Base-by-base conservation (phyloP, 176 grass and related monocot species). In the Phoenix roebelenii region DNA sequence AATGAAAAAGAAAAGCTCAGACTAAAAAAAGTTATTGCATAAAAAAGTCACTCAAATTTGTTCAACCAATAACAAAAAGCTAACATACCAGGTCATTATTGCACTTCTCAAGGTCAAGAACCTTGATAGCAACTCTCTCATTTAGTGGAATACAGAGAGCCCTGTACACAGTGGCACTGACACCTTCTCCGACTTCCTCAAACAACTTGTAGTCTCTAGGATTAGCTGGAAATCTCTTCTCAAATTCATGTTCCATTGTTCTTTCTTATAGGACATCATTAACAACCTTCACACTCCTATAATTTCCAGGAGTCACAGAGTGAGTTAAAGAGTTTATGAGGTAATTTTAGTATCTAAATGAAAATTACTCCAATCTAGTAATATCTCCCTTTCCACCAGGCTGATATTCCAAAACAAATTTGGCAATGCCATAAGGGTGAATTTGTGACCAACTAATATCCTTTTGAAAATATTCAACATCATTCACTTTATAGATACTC, bases 91-190 rank as follows among this genome's bases (percentile, higher is more conserved):
- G 57, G 69, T 98, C 93, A 79, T 82, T 88, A 70, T 59, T 92
- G 76, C 87, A 98, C 76, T 85, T 98, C 79, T 98, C 93, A 58
- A 98, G 81, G 64, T 98, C 84, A 73, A 98, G 87, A 78, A 92
- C 84, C 76, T 98, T 98, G 52, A 98, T 92, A 48, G 82, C 93
- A 78, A 98, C 93, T 66, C 81, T 77, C 70, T 75, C 53, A 78
- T 98, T 79, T 67, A 85, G 70, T 25, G 93, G 82, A 59, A 98
- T 39, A 51, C 93, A 98, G 23, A 89, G 76, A 59, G 93, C 87
- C 64, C 85, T 80, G 67, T 76, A 89, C 29, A 92, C 93, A 63
- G 84, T 88, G 23, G 92, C 92, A 83, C 92, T 97, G 68, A 91
- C 92, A 61, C 92, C 92, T 70, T 91, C 92, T 74, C 92, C 92